Evolutionary conservation across 73 alveolate species (phyloP).

Genomic region (Paraurostyla sp.): DNA sequence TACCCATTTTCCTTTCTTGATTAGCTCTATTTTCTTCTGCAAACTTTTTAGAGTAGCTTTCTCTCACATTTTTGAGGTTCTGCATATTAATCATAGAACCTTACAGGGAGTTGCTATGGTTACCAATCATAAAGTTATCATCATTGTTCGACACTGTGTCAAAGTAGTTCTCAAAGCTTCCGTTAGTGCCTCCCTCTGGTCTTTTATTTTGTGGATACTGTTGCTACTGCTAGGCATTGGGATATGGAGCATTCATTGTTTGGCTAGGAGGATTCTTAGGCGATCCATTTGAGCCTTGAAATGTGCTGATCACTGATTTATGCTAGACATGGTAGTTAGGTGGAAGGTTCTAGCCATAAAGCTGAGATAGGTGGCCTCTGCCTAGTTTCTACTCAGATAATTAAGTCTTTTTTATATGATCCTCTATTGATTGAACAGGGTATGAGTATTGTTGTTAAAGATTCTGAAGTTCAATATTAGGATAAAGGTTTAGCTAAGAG

Average conservation of each 20-base stretch:
- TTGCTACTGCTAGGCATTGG: background rate
- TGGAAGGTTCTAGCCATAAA: background rate
- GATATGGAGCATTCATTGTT: background rate
- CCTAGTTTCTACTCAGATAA: constrained; percentile 43
- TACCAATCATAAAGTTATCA: background rate
- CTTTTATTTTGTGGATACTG: background rate
- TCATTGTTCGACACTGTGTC: constrained; percentile 48
- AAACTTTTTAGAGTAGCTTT: constrained; percentile 26
- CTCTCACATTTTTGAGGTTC: constrained; percentile 51
- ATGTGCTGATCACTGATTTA: constrained; percentile 24
- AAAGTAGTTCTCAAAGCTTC: constrained; percentile 46
- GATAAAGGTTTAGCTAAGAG: background rate
- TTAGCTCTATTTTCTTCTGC: constrained; percentile 10
- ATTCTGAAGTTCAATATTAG: background rate
- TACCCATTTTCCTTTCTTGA: constrained; percentile 13
- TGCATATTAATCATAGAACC: constrained; percentile 44
- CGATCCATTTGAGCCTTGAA: constrained; percentile 5
- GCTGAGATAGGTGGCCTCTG: background rate
- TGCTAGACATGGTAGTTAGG: background rate
- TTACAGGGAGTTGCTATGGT: background rate
- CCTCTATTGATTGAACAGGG: constrained; percentile 14
- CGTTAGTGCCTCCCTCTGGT: constrained; percentile 6
- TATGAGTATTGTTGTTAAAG: background rate
- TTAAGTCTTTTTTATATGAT: constrained; percentile 25
- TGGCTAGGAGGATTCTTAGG: background rate